Percentiles rank a stretch among this genome's conserved stretches.
Conservation (phyloP, 805 yeast species). For the Torulaspora indica region DNA sequence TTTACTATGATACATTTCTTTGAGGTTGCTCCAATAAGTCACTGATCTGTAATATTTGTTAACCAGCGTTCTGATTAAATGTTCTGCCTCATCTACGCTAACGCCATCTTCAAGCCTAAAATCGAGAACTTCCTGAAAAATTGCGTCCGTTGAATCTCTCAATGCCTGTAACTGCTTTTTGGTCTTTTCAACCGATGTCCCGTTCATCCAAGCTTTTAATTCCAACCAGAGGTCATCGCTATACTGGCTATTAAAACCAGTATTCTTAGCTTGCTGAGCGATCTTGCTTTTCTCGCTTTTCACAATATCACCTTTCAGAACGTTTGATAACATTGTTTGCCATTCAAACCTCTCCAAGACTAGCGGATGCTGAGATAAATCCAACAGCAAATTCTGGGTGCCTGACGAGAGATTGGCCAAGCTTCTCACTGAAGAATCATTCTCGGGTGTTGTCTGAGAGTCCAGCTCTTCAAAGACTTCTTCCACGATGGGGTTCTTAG, state of each 20-base stretch:
- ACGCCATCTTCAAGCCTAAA: constrained; percentile 53
- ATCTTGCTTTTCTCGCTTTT: constrained; percentile 81
- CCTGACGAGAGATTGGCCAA: constrained; percentile 19
- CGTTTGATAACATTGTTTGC: constrained; percentile 90
- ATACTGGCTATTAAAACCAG: constrained; percentile 27
- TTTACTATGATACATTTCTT: constrained; percentile 74
- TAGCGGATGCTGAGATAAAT: constrained; percentile 32
- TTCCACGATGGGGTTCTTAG: constrained; percentile 24
- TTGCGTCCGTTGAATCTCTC: constrained; percentile 65
- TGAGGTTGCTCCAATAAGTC: constrained; percentile 70
- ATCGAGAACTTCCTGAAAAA: constrained; percentile 61
- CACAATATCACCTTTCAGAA: constrained; percentile 91
- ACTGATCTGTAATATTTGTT: constrained; percentile 62
- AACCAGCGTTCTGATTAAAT: constrained; percentile 53
- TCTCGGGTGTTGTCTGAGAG: constrained; percentile 13
- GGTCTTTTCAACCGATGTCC: constrained; percentile 78
- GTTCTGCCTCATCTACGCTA: constrained; percentile 38
- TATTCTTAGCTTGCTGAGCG: constrained; percentile 41
- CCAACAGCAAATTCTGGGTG: constrained; percentile 16
- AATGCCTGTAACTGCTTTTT: constrained; percentile 60
- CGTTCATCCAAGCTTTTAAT: constrained; percentile 72
- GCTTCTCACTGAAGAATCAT: constrained; percentile 13
- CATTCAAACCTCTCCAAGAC: constrained; percentile 82
- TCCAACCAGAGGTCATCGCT: constrained; percentile 72
- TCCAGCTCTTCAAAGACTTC: constrained; percentile 15